Base-by-base conservation (phyloP, 345 rosid species). In the Acer saccharum region DNA sequence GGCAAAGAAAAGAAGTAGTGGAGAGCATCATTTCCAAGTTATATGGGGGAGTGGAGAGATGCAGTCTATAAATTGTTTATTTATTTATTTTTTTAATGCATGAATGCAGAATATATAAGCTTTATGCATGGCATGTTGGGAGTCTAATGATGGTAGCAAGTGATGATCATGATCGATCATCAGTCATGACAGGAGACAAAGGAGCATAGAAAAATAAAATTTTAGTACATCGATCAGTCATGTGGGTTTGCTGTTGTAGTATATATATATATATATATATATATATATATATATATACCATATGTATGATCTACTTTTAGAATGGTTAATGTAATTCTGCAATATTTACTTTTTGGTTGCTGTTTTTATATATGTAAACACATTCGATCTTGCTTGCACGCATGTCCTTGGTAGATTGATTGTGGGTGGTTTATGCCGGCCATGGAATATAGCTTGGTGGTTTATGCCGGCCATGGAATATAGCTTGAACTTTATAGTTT, bases 1-100 rank as follows among this genome's bases (percentile, higher is more conserved):
- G 81, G 71, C 77, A 70, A 77, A 43, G 39, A 35, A 35, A 35
- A 35, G 39, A 35, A 35, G 39, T 23, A 39, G 50, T 25, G 74
- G 79, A 67, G 68, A 58, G 77, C 77, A 71, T 71, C 77, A 83
- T 80, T 80, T 80, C 77, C 83, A 71, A 80, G 79, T 77, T 70
- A 66, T 44, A 77, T 66, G 64, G 77, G 66, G 44, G 67, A 32
- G 55, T 7, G 46, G 9, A 43, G 10, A 43, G 46, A 35, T 73
- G 81, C 43, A 79, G 54, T 63, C 25, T 61, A 52, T 50, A 20
- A 76, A 18, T 69, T 18, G 7, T 2, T 14, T 58, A 57, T 58
- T 16, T n/a, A 57, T 57, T 14, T n/a, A 57, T 58, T 78, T 27
- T 7, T 23, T 17, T 48, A 12, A 62, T 63, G 7, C 16, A 46